Evolutionary conservation across 2,329 filamentous ascomycete genomes (phyloP), one percentile per base, ranked within the genome.

Genomic region (Geoglossum cookeanum): DNA sequence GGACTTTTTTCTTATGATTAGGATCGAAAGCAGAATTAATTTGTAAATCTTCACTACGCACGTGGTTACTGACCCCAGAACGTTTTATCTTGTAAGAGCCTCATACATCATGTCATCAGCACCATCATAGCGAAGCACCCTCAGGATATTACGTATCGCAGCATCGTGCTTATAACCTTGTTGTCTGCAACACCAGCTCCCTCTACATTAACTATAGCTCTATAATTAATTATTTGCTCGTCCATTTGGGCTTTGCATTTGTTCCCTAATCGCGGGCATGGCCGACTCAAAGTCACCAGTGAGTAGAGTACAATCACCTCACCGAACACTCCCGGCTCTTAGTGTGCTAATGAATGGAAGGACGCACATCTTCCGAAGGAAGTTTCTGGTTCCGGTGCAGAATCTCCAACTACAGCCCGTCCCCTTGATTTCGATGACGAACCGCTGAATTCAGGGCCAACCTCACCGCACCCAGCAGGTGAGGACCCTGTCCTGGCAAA

Each of bases 401-500:
- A 77, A 63, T 77, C 75, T 17, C 75, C 75, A 13, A 79, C 76
- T 5, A 79, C 77, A 39, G 76, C 76, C 57, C 74, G 75, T 39
- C 74, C 75, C 56, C 68, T 79, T 56, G 76, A 79, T 62, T 79
- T 79, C 61, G 76, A 79, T 63, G 77, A 79, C 64, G 77, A 79
- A 61, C 70, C 72, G 57, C 72, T 76, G 61, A 57, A 17, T 22
- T 6, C 42, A 4, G 55, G 37, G 22, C 13, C 15, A 9, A 17
- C 55, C 7, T 27, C 42, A 15, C 42, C 42, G 32, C 27, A 51
- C 9, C 42, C 72, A 9, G 67, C 69, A 30, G 71, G 75, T 60
- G 71, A 75, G 56, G 74, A 75, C 61, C 68, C 67, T 22, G 70
- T 83, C 29, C 89, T 89, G 11, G 78, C 85, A 45, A 94, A 96